Evolutionary conservation across 2,329 filamentous ascomycete species (phyloP), one percentile per base, ranked within the genome.

Genomic region (Ambrosiella beaveri): DNA sequence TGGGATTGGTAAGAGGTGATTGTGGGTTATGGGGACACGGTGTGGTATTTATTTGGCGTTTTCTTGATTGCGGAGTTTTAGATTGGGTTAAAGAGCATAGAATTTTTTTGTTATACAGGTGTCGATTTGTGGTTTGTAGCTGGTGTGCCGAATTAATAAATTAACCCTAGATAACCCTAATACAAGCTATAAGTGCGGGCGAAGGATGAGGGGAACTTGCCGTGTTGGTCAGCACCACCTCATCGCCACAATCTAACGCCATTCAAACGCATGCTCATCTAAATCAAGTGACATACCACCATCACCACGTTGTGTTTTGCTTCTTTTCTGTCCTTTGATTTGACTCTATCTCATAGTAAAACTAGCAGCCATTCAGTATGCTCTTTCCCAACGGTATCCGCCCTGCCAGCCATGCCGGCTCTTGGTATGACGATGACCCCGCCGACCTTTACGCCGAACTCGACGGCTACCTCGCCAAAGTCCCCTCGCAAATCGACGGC

Each of bases 361-460:
- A 47, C n/a, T 41, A 47, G 13, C n/a, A 47, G 19, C 19, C 7
- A 15, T 8, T n/a, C 2, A 47, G 7, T 41, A 59, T 59, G 57
- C 36, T 17, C 5, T 59, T 59, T 45, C 54, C 7, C 53, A 56
- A 39, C 13, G 60, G 62, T 8, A 7, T 53, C 2, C 70, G 76
- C 57, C 70, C 72, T 50, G 84, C 88, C 17, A 81, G 76, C 58
- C 93, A 97, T 68, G 89, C 91, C 19, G 86, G 87, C 44, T 85
- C 82, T 15, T 98, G 93, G 93, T 98, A 98, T 68, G 76, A 82
- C 6, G 76, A 76, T 54, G 75, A 81, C 60, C 71, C 76, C 5
- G 67, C 68, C 1, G 69, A 70, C n/a, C 79, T 97, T 55, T 78
- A 78, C 2, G 65, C 67, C 6, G 77, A 95, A 71, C 83, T 98